Evolutionary conservation across 352 stramenopile genomes (phyloP), one percentile per base, ranked within the genome.

Genomic region (Globisporangium cederbergense): DNA sequence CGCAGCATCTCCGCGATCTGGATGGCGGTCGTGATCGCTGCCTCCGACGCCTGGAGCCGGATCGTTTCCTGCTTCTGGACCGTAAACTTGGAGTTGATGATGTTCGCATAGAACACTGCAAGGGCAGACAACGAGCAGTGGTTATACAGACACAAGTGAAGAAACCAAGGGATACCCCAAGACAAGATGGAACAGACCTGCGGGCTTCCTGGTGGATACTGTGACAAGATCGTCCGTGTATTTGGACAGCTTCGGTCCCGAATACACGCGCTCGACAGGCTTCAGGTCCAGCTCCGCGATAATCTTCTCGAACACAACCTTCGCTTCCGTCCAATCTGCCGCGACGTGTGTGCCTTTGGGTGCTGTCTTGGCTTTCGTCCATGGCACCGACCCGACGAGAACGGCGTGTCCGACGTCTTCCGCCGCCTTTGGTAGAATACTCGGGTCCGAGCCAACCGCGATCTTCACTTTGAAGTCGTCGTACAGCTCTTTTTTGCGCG

Each of bases 31-130:
- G 82, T 86, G 62, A 93, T 93, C 49, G 80, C 84, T 7, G 60
- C 70, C 60, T 93, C 80, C 16, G 78, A 79, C 40, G 84, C 84
- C 62, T 91, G 81, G 16, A 93, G 71, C 18, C 82, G 78, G 45
- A 93, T 62, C 10, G 56, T 78, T 40, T 84, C 71, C 52, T 90
- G 81, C 60, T 88, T 83, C 53, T 93, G 84, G 51, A 83, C 73
- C 42, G 68, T 74, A 56, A 93, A 90, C 72, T 93, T 93, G 58
- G 79, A 89, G 65, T 76, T 89, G 66, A 93, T 86, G 58, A 91
- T 85, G 60, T 85, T 91, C 20, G 80, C 84, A 60, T 93, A 93
- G 67, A 93, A 92, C 45, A 78, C 83, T 90, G 55, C 28, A 30
- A 46, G 28, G 28, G 11, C 18, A 58, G 34, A 34, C 34, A 36